phyloP scores from a whole-genome alignment of 179 eudicot species.

The Spinacia oleracea region DNA sequence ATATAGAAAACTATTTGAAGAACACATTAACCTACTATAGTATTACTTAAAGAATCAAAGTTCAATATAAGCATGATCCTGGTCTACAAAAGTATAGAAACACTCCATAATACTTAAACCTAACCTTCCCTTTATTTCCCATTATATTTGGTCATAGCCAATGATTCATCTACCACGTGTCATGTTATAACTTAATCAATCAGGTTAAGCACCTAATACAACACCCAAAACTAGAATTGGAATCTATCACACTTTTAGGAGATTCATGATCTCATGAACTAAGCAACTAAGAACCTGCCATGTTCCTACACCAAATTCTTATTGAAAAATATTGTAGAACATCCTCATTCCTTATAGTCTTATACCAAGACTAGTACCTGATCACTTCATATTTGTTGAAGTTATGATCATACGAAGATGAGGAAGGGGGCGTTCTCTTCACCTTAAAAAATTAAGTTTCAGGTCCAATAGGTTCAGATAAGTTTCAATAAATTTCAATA shows the following conservation, averaged over 20 bases:
- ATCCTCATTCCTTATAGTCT: too few species aligned
- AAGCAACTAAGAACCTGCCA: neutral
- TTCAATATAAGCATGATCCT: neutral
- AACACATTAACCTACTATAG: too few species aligned
- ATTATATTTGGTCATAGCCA: conserved; percentile 16
- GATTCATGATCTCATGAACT: conserved; percentile 6
- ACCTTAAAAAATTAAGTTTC: too few species aligned
- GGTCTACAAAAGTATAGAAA: conserved; percentile 19
- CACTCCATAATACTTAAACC: neutral
- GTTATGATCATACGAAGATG: too few species aligned
- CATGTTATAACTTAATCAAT: conserved; percentile 11
- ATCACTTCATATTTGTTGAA: too few species aligned
- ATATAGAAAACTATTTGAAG: too few species aligned
- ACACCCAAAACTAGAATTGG: neutral
- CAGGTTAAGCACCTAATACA: neutral
- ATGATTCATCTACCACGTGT: conserved; percentile 21
- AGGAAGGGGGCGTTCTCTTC: too few species aligned
- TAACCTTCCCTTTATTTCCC: neutral
- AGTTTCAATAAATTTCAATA: too few species aligned
- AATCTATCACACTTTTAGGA: neutral
- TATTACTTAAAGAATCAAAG: neutral
- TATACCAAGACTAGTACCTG: too few species aligned
- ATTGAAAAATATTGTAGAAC: neutral
- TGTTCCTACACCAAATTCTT: neutral
- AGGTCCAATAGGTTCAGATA: too few species aligned